Conservation (phyloP, 352 stramenopile genomes). For the Pythium aristosporum region DNA sequence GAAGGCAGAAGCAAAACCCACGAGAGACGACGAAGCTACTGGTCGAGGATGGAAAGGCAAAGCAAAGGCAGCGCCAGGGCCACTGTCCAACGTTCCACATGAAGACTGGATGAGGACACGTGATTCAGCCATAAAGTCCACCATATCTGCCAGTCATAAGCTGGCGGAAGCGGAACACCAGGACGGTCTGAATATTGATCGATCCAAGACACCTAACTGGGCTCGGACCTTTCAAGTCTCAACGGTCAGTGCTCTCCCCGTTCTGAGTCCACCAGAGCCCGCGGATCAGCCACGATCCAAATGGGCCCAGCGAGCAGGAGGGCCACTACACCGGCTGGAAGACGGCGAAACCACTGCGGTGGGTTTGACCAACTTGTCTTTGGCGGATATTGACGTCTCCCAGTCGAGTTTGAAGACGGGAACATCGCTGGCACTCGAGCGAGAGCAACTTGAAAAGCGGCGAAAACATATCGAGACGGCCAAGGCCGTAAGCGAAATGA, state of each 20-base stretch:
- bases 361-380: slow-evolving; percentile 16
- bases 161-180: not conserved
- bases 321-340: not conserved
- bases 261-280: slow-evolving; percentile 24
- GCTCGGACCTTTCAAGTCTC: slow-evolving; percentile 36
- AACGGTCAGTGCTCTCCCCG: not conserved
- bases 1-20: slow-evolving; percentile 13
- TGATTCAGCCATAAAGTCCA: slow-evolving; percentile 47
- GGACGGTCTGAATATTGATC: slow-evolving; percentile 37
- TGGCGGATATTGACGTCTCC: slow-evolving; percentile 30
- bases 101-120: slow-evolving; percentile 77
- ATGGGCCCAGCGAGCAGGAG: slow-evolving; percentile 16
- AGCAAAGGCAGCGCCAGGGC: slow-evolving; percentile 40
- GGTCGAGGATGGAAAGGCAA: slow-evolving; percentile 48
- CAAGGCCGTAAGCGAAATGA: slow-evolving; percentile 77
- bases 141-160: slow-evolving; percentile 9
- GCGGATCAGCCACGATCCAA: slow-evolving; percentile 8
- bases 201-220: slow-evolving; percentile 63
- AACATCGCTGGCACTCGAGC: slow-evolving; percentile 57
- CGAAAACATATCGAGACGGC: slow-evolving; percentile 74
- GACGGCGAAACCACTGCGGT: not conserved
- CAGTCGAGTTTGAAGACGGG: slow-evolving; percentile 34
- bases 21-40: not conserved
- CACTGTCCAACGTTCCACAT: slow-evolving; percentile 54
- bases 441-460: slow-evolving; percentile 67